phyloP scores from a whole-genome alignment of 768 basidiomycete genomes.

The Hygrocybe punicea region DNA sequence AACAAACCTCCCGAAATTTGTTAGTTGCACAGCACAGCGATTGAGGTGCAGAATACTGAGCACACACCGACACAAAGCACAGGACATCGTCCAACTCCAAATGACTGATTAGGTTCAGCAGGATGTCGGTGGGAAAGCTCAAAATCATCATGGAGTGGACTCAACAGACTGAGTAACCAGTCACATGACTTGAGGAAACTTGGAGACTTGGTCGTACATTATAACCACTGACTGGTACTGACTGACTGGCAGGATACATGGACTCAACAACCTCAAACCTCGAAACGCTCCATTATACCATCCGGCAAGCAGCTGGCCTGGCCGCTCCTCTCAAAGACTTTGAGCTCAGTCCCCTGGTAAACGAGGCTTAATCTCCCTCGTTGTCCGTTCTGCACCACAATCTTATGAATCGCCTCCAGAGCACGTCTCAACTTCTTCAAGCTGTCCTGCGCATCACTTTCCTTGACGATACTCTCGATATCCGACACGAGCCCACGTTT shows the following conservation, averaged over 20 bases:
- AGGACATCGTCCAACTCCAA: neutral
- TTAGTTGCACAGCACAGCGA: neutral
- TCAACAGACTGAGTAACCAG: too few relatives aligned
- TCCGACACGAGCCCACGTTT: constrained; percentile 42
- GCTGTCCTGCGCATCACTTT: constrained; percentile 32
- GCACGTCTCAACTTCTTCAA: constrained; percentile 40
- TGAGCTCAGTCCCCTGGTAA: constrained; percentile 42
- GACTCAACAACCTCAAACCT: neutral
- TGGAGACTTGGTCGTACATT: too few relatives aligned
- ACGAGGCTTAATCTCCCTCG: constrained; percentile 55
- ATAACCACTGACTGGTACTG: too few relatives aligned
- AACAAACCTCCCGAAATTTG: constrained; percentile 9
- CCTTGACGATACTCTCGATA: constrained; percentile 33
- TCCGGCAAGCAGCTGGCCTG: constrained; percentile 46
- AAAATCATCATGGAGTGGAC: neutral
- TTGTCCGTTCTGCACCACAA: constrained; percentile 52
- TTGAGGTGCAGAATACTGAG: neutral
- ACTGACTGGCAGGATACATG: too few relatives aligned
- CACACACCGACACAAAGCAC: constrained; percentile 1
- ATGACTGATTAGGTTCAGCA: neutral
- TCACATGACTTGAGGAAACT: too few relatives aligned
- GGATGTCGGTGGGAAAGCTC: neutral
- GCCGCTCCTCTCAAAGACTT: constrained; percentile 48
- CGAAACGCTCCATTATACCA: constrained; percentile 37
- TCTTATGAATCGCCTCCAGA: constrained; percentile 43